Conservation (phyloP, 2,329 filamentous ascomycete genomes). For the Epichloe elymi region DNA sequence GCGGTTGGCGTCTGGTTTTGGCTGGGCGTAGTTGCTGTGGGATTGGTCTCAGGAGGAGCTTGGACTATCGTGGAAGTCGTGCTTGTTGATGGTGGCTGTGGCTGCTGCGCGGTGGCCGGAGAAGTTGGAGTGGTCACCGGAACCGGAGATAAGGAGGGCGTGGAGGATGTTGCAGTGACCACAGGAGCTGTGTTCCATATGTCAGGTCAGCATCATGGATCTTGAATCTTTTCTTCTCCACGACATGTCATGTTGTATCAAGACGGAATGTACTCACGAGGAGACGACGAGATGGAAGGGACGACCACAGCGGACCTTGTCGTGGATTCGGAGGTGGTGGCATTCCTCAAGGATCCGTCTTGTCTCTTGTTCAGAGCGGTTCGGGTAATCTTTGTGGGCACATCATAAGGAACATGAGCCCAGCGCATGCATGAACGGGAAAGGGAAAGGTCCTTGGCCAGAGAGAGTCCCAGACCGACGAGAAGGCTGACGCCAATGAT, state of each 20-base stretch:
- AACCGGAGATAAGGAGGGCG: neutral
- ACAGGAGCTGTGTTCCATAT: neutral
- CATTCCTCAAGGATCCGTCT: neutral
- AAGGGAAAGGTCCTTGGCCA: conserved; percentile 1
- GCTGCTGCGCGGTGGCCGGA: neutral
- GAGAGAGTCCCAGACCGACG: conserved; percentile 13
- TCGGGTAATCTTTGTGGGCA: neutral
- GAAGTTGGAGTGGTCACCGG: neutral
- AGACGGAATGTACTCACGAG: neutral
- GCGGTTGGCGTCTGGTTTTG: conserved; percentile 3
- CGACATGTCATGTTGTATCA: neutral
- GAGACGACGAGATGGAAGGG: neutral
- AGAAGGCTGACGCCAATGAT: conserved; percentile 14
- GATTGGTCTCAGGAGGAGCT: neutral
- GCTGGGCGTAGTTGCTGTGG: neutral
- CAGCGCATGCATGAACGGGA: conserved; percentile 1
- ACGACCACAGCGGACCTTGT: neutral
- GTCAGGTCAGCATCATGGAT: neutral
- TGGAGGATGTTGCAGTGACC: neutral
- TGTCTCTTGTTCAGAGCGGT: conserved; percentile 3
- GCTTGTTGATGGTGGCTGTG: neutral
- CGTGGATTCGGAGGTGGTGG: neutral
- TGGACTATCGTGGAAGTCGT: conserved; percentile 4
- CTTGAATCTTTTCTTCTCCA: neutral
- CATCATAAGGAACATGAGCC: neutral